Conservation (phyloP, 2,329 filamentous ascomycete species). For the Fusarium vanettenii region DNA sequence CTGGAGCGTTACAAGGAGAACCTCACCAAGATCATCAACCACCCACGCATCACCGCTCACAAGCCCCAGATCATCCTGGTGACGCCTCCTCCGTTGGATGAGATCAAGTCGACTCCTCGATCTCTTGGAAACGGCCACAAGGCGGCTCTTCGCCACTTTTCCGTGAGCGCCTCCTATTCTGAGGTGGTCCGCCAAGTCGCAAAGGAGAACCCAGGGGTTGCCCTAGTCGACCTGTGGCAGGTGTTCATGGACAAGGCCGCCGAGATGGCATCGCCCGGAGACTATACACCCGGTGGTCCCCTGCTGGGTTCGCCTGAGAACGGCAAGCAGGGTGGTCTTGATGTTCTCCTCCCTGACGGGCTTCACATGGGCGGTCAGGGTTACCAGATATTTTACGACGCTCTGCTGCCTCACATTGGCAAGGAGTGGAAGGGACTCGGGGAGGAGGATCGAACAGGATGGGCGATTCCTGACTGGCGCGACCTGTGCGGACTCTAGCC, state of each 20-base stretch:
- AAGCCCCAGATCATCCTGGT: slow-evolving; percentile 80
- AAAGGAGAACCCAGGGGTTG: slow-evolving; percentile 72
- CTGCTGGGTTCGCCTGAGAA: slow-evolving; percentile 63
- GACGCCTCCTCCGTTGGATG: slow-evolving; percentile 85
- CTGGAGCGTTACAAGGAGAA: slow-evolving; percentile 81
- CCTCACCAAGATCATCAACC: slow-evolving; percentile 75
- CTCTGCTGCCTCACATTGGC: slow-evolving; percentile 61
- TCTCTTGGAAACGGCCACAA: slow-evolving; percentile 61
- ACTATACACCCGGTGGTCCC: slow-evolving; percentile 62
- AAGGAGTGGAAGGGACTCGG: slow-evolving; percentile 53
- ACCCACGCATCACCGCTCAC: slow-evolving; percentile 77
- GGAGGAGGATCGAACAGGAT: slow-evolving; percentile 53
- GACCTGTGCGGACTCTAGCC: slow-evolving; percentile 31
- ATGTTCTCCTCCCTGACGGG: slow-evolving; percentile 66
- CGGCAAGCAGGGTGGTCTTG: slow-evolving; percentile 63
- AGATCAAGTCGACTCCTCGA: slow-evolving; percentile 70
- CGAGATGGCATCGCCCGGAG: slow-evolving; percentile 63
- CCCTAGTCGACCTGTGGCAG: slow-evolving; percentile 83
- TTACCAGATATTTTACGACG: slow-evolving; percentile 64
- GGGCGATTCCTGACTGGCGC: slow-evolving; percentile 63
- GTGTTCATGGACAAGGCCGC: slow-evolving; percentile 79
- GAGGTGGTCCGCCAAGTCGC: slow-evolving; percentile 74
- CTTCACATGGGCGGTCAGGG: slow-evolving; percentile 67
- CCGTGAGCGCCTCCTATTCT: slow-evolving; percentile 67
- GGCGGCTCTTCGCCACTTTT: slow-evolving; percentile 57